Percentiles rank a stretch among this genome's conserved stretches.
Evolutionary conservation across 805 yeast species (phyloP).

Genomic region (Candida peoriensis): DNA sequence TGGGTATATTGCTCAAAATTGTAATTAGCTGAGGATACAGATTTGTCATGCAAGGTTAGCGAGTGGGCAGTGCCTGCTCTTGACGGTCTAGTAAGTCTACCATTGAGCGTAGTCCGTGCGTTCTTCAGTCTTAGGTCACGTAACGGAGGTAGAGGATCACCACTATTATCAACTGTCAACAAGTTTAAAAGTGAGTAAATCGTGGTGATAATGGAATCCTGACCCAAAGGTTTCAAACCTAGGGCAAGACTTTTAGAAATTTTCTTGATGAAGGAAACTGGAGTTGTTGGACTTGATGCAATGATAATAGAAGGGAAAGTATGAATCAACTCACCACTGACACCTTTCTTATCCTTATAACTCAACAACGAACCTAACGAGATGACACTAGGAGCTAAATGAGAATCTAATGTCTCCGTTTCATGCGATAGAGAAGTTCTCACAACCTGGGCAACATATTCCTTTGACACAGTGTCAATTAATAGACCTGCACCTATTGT

Average conservation of each 20-base stretch:
- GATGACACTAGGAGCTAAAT: slow-evolving; percentile 45
- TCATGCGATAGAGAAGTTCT: slow-evolving; percentile 47
- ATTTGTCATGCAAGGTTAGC: slow-evolving; percentile 5
- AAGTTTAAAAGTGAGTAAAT: slow-evolving; percentile 80
- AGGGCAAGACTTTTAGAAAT: slow-evolving; percentile 57
- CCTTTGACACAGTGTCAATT: slow-evolving; percentile 40
- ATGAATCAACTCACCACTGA: slow-evolving; percentile 32
- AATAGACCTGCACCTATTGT: slow-evolving; percentile 54
- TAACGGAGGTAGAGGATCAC: slow-evolving; percentile 28
- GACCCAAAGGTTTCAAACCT: slow-evolving; percentile 64
- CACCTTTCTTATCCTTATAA: slow-evolving; percentile 26
- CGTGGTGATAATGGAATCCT: slow-evolving; percentile 78
- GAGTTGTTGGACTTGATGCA: slow-evolving; percentile 41
- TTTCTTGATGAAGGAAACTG: slow-evolving; percentile 42
- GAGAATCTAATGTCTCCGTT: slow-evolving; percentile 47
- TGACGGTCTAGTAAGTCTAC: slow-evolving; percentile 11
- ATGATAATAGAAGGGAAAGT: slow-evolving; percentile 45
- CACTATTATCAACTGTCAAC: slow-evolving; percentile 50
- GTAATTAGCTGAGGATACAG: slow-evolving; percentile 4
- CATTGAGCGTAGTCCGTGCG: slow-evolving; percentile 18
- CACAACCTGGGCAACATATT: slow-evolving; percentile 40
- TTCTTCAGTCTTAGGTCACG: slow-evolving; percentile 31
- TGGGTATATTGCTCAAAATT: slow-evolving; percentile 11
- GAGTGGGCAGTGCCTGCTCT: slow-evolving; percentile 21
- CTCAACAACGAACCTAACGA: slow-evolving; percentile 54